Evolutionary conservation across 176 grass and related monocot species (phyloP).

Genomic region (Zizania latifolia): DNA sequence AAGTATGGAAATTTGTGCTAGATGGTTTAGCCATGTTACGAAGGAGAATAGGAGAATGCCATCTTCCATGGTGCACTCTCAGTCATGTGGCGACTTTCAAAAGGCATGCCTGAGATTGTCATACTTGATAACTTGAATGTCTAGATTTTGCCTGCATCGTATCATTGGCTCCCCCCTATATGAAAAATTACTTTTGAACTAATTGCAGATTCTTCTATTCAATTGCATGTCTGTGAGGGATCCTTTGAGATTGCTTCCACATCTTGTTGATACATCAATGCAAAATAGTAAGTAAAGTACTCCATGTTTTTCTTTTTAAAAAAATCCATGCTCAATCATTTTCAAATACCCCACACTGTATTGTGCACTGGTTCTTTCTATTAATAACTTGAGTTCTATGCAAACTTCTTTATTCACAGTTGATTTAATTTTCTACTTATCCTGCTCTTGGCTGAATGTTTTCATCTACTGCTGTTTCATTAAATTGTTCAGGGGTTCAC

Average conservation of each 20-base stretch:
- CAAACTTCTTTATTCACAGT: not conserved
- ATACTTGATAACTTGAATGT: slow-evolving; percentile 19
- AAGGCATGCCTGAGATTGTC: slow-evolving; percentile 41
- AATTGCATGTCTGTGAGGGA: slow-evolving; percentile 99
- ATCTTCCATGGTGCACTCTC: slow-evolving; percentile 28
- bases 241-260: slow-evolving; percentile 76
- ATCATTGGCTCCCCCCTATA: slow-evolving; percentile 7
- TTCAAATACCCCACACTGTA: not conserved
- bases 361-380: not conserved
- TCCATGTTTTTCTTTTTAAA: not conserved
- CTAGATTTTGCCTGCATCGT: slow-evolving; percentile 22
- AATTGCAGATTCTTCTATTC: slow-evolving; percentile 80
- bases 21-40: slow-evolving; percentile 70
- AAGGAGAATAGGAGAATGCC: slow-evolving; percentile 33
- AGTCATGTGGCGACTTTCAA: slow-evolving; percentile 25
- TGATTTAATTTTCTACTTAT: not conserved
- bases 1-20: slow-evolving; percentile 88
- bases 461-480: slow-evolving; percentile 3
- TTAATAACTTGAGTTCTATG: not conserved
- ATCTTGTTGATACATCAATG: slow-evolving; percentile 54
- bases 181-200: slow-evolving; percentile 8
- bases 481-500: slow-evolving; percentile 52
- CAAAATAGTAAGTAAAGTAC: slow-evolving; percentile 54
- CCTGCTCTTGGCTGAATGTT: not conserved
- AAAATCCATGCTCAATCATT: not conserved